phyloP scores from a whole-genome alignment of 164 flowering plant species.

The Aristolochia fimbriata region DNA sequence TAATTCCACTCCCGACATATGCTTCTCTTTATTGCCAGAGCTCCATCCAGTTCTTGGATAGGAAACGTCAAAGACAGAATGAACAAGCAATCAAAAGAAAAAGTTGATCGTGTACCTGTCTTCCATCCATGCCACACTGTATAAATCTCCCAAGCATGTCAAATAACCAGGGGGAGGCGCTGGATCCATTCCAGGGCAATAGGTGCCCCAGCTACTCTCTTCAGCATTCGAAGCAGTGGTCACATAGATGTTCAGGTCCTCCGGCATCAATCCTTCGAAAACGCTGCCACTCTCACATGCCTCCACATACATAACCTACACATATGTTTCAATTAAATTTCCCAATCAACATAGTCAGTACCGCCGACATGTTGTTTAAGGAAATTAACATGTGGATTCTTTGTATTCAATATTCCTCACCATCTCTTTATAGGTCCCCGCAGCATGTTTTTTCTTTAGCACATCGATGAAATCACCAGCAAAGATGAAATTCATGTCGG shows the following conservation, averaged over 20 bases:
- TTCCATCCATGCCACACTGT: slow-evolving; percentile 77
- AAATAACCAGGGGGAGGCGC: slow-evolving; percentile 33
- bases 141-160: slow-evolving; percentile 65
- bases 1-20: too few relatives aligned
- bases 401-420: slow-evolving; percentile 30
- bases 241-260: slow-evolving; percentile 50
- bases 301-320: slow-evolving; percentile 64
- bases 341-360: background rate
- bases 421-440: slow-evolving; percentile 74
- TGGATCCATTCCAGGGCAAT: slow-evolving; percentile 48
- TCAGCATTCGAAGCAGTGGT: slow-evolving; percentile 68
- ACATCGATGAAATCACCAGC: slow-evolving; percentile 73
- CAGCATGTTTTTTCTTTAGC: slow-evolving; percentile 72
- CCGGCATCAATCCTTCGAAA: slow-evolving; percentile 63
- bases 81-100: too few relatives aligned
- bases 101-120: slow-evolving; percentile 34
- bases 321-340: background rate
- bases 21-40: too few relatives aligned
- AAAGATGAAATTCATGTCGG: slow-evolving; percentile 56
- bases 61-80: too few relatives aligned
- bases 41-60: too few relatives aligned
- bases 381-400: background rate
- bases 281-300: slow-evolving; percentile 85
- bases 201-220: slow-evolving; percentile 62
- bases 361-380: too few relatives aligned